Evolutionary conservation across 2,329 filamentous ascomycete genomes (phyloP).

Genomic region (Hymenoscyphus occultus): DNA sequence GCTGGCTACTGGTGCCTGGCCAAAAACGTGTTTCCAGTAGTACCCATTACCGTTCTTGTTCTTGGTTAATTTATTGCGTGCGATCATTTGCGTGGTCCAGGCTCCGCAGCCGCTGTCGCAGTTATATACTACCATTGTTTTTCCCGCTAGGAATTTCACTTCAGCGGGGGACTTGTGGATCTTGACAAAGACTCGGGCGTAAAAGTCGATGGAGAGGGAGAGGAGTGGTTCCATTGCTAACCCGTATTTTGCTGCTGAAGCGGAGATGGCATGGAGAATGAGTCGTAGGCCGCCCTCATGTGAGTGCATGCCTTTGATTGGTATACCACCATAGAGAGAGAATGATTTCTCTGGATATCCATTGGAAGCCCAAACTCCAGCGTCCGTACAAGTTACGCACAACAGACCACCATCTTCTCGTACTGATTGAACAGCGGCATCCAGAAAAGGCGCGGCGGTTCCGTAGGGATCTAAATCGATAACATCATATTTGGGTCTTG

Average conservation of each 20-base stretch:
- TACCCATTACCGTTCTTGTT: constrained; percentile 68
- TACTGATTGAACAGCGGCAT: constrained; percentile 82
- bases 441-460: constrained; percentile 87
- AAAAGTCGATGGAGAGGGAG: constrained; percentile 94
- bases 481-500: constrained; percentile 74
- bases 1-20: constrained; percentile 65
- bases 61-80: constrained; percentile 61
- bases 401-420: constrained; percentile 82
- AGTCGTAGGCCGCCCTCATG: constrained; percentile 89
- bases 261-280: constrained; percentile 78
- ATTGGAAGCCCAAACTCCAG: constrained; percentile 89
- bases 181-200: constrained; percentile 83
- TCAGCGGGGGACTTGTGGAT: constrained; percentile 75
- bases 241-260: constrained; percentile 79
- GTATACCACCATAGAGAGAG: constrained; percentile 87
- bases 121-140: constrained; percentile 89
- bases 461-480: constrained; percentile 97
- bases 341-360: constrained; percentile 94
- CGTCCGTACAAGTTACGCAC: constrained; percentile 95
- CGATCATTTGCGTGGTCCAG: constrained; percentile 79
- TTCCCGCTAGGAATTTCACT: constrained; percentile 87
- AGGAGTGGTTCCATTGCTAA: constrained; percentile 86
- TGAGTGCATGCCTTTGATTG: constrained; percentile 78
- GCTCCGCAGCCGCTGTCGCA: constrained; percentile 91
- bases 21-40: constrained; percentile 76